These are phyloP conservation scores for Nakataea oryzae DNA, from an alignment of 2,329 filamentous ascomycete genomes.

Conservation along the genomic window DNA sequence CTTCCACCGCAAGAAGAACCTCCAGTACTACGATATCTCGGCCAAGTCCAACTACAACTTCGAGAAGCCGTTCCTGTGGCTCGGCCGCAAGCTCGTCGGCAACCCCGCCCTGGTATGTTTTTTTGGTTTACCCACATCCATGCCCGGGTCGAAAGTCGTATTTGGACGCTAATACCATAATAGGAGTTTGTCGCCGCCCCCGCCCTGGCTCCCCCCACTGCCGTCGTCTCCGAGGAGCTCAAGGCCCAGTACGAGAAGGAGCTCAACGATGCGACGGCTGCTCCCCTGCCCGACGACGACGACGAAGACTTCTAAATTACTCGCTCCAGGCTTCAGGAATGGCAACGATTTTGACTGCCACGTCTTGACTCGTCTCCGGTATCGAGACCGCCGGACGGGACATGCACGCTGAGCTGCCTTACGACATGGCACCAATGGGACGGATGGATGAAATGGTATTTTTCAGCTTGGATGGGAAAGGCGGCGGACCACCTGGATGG, in stretches of 20 bases:
- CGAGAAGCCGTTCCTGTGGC: conserved; percentile 99
- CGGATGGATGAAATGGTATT: neutral
- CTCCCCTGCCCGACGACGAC: conserved; percentile 91
- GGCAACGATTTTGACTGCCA: neutral
- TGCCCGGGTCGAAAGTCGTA: neutral
- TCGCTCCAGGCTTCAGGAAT: neutral
- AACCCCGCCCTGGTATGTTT: conserved; percentile 70
- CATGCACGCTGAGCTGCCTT: neutral
- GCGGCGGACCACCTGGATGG: neutral
- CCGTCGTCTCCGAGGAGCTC: conserved; percentile 74
- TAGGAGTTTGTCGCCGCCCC: conserved; percentile 95
- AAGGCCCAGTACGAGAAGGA: conserved; percentile 78
- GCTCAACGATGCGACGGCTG: conserved; percentile 68
- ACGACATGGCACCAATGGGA: neutral
- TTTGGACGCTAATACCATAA: neutral
- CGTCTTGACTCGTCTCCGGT: neutral
- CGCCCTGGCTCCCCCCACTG: conserved; percentile 88
- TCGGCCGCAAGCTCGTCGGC: conserved; percentile 95
- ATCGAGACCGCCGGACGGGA: neutral
- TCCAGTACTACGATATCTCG: conserved; percentile 99
- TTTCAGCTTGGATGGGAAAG: neutral
- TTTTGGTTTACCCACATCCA: neutral
- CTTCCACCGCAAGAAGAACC: conserved; percentile 99
- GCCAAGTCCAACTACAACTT: conserved; percentile 99
- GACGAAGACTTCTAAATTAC: conserved; percentile 57